Base-by-base conservation (phyloP, 345 rosid species). In the Cardamine resedifolia region DNA sequence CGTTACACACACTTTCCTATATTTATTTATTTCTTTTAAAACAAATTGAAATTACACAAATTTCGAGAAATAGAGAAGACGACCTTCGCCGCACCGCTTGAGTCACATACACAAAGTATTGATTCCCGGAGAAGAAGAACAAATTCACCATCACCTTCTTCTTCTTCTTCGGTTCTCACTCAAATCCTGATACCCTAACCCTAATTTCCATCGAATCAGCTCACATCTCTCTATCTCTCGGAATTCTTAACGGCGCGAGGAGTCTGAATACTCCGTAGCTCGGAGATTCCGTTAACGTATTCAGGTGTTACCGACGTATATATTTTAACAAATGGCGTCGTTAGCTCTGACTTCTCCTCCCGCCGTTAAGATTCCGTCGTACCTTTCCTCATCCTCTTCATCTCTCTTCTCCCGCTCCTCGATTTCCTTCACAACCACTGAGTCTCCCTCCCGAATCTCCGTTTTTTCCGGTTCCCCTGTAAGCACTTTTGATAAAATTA, bases 321-420 rank as follows among this genome's bases (percentile, higher is more conserved):
- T 3, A 5, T 50, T 18, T 28, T 4, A 33, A 47, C 16, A 69
- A 10, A 85, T 85, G 91, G 82, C 86, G 68, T 73, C 88, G 4
- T 33, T 85, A 7, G 79, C 82, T 38, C 18, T 82, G 57, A 81
- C 77, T 10, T 72, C 85, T 30, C 81, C 82, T 48, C 81, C 81
- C 19, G 64, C 66, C 55, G 62, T 64, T 55, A 69, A 75, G 56
- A 43, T 78, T 55, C 73, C 83, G 11, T 74, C 84, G 47, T 74
- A 68, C 45, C 34, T 64, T n/a, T 36, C 81, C 1, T 78, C 83
- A 2, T 77, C 77, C 0, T 80, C 82, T 27, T 80, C 78, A 3
- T 73, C 82, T 60, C 23, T 75, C 39, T 75, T 80, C 44, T 48
- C 84, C 7, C 80, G 79, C 64, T 62, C 65, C 79, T 78, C 74